These are phyloP conservation scores for Panellus pusillus DNA, from an alignment of 768 basidiomycete species.

Conservation along the genomic window DNA sequence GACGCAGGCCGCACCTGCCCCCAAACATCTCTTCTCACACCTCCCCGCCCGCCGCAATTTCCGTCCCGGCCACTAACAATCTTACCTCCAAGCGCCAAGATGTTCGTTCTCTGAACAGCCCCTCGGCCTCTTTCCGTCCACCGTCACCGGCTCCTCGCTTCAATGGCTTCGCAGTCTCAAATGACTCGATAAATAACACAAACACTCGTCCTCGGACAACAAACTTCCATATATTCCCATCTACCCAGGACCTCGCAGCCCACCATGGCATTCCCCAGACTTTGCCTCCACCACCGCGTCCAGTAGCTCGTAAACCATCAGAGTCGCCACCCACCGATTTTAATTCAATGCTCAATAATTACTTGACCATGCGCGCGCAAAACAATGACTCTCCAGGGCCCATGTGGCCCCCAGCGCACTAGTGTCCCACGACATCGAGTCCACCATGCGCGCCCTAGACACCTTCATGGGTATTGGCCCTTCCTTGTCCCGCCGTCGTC, in stretches of 20 bases:
- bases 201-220: constrained; percentile 11
- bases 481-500: constrained; percentile 1
- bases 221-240: constrained; percentile 28
- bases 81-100: constrained; percentile 9
- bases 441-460: background rate
- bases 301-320: constrained; percentile 34
- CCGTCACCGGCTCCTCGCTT: constrained; percentile 21
- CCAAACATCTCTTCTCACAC: constrained; percentile 8
- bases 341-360: constrained; percentile 40
- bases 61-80: constrained; percentile 7
- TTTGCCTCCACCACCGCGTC: constrained; percentile 46
- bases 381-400: constrained; percentile 24
- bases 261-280: constrained; percentile 56
- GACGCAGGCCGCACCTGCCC: constrained; percentile 18
- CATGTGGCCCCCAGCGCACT: background rate
- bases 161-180: constrained; percentile 23
- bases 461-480: constrained; percentile 10
- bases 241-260: constrained; percentile 46
- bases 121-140: constrained; percentile 13
- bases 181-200: constrained; percentile 47
- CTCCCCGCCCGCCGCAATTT: constrained; percentile 13
- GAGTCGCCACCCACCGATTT: constrained; percentile 27
- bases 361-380: constrained; percentile 47
- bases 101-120: constrained; percentile 17
- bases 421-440: no score